phyloP scores from a whole-genome alignment of 2,329 filamentous ascomycete species.

The Venturia carpophila region DNA sequence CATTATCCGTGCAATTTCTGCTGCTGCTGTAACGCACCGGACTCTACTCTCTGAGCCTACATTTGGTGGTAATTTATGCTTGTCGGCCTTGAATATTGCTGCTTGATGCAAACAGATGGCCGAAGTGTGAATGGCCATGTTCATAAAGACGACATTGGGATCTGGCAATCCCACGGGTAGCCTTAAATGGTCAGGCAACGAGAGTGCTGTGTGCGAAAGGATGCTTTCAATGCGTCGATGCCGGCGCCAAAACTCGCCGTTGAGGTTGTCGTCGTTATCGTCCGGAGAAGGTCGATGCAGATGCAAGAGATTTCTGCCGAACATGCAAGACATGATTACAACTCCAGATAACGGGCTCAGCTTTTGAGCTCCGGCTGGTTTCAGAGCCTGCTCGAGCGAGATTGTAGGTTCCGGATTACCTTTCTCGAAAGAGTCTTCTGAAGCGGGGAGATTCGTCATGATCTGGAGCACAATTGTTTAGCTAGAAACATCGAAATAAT shows the following conservation, averaged over 20 bases:
- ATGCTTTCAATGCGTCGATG: conserved; percentile 86
- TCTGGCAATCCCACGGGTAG: conserved; percentile 67
- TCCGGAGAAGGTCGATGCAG: conserved; percentile 77
- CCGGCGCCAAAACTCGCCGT: conserved; percentile 92
- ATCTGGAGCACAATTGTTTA: conserved; percentile 43
- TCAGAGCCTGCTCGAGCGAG: conserved; percentile 62
- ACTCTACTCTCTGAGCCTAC: conserved; percentile 86
- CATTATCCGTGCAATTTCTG: conserved; percentile 93
- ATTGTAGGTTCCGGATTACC: conserved; percentile 66
- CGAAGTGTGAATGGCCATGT: conserved; percentile 95
- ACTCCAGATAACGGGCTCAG: conserved; percentile 61
- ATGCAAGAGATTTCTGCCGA: conserved; percentile 85
- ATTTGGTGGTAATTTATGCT: conserved; percentile 66
- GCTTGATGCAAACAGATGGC: conserved; percentile 97
- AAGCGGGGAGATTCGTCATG: conserved; percentile 72
- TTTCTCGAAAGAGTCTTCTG: conserved; percentile 77
- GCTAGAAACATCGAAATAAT: neutral
- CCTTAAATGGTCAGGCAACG: conserved; percentile 71
- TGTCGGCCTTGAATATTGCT: conserved; percentile 94
- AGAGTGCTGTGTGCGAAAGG: conserved; percentile 76
- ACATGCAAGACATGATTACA: conserved; percentile 77
- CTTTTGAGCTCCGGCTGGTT: conserved; percentile 61
- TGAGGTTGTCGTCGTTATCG: conserved; percentile 77
- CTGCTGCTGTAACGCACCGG: conserved; percentile 84
- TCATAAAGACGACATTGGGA: conserved; percentile 83